Evolutionary conservation across 1,139 yeast genomes (phyloP).

Genomic region (Geotrichum europaeum): DNA sequence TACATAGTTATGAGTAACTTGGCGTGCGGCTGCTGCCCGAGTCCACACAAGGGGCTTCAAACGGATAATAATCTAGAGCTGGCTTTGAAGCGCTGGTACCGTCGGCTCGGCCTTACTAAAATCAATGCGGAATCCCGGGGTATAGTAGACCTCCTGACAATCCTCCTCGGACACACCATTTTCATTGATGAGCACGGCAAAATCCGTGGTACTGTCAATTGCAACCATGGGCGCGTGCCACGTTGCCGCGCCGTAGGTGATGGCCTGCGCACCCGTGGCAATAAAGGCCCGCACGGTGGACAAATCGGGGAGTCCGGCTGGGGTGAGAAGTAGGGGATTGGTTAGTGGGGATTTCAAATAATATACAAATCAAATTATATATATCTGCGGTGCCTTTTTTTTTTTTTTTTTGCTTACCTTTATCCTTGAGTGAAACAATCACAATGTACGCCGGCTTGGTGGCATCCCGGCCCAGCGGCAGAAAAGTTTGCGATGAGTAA

Average conservation of each 20-base stretch:
- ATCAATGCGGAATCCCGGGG: constrained; percentile 37
- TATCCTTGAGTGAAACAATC: constrained; percentile 63
- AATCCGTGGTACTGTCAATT: constrained; percentile 51
- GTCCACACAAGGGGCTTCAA: background rate
- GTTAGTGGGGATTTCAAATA: background rate
- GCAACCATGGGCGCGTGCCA: constrained; percentile 98
- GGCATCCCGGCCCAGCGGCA: constrained; percentile 71
- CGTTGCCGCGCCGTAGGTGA: constrained; percentile 73
- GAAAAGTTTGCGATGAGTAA: constrained; percentile 79
- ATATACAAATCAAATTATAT: background rate
- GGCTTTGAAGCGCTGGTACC: background rate
- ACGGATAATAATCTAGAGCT: background rate
- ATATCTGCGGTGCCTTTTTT: background rate
- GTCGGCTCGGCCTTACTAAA: background rate
- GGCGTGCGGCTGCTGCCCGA: too few species aligned
- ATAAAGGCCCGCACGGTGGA: constrained; percentile 56
- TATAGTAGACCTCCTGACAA: constrained; percentile 70
- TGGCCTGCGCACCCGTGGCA: constrained; percentile 78
- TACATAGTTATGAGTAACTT: too few species aligned
- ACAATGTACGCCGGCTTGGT: constrained; percentile 58
- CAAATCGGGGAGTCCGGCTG: constrained; percentile 54
- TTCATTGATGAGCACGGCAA: constrained; percentile 81
- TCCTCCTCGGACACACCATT: constrained; percentile 75
- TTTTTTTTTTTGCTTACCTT: constrained; percentile 13
- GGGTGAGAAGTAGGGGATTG: constrained; percentile 18